phyloP scores from a whole-genome alignment of 352 stramenopile genomes.

The Phytophthora nicotianae region DNA sequence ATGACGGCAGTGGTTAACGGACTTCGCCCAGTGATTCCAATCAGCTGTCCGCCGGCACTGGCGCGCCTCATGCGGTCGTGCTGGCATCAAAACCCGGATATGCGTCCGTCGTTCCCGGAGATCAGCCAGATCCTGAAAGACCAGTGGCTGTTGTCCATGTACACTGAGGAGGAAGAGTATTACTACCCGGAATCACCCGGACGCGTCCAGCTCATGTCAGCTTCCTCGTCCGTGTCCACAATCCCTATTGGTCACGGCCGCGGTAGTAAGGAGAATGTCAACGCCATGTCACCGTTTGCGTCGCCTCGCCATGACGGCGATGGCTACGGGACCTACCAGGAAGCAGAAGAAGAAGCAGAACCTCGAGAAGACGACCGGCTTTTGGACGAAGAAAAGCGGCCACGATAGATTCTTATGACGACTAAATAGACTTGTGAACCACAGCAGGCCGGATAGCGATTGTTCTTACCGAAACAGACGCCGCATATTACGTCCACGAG shows the following conservation, averaged over 20 bases:
- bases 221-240: slow-evolving; percentile 45
- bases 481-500: slow-evolving; percentile 60
- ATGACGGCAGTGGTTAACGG: slow-evolving; percentile 90
- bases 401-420: slow-evolving; percentile 54
- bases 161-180: slow-evolving; percentile 58
- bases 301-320: slow-evolving; percentile 25
- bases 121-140: slow-evolving; percentile 82
- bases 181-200: slow-evolving; percentile 39
- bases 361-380: slow-evolving; percentile 40
- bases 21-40: slow-evolving; percentile 82
- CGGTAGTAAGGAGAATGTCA: slow-evolving; percentile 45
- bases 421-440: slow-evolving; percentile 45
- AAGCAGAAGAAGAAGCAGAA: slow-evolving; percentile 23
- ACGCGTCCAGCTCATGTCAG: slow-evolving; percentile 32
- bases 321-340: slow-evolving; percentile 34
- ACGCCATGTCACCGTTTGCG: slow-evolving; percentile 35
- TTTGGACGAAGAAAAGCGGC: slow-evolving; percentile 47
- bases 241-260: slow-evolving; percentile 32
- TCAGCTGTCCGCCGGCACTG: slow-evolving; percentile 77
- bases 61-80: slow-evolving; percentile 83
- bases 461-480: slow-evolving; percentile 52
- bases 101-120: slow-evolving; percentile 79
- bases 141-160: slow-evolving; percentile 66
- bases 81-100: slow-evolving; percentile 77
- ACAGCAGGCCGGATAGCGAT: slow-evolving; percentile 2